Base-by-base conservation (phyloP, 2,329 filamentous ascomycete species). In the Fusarium tjaetaba region DNA sequence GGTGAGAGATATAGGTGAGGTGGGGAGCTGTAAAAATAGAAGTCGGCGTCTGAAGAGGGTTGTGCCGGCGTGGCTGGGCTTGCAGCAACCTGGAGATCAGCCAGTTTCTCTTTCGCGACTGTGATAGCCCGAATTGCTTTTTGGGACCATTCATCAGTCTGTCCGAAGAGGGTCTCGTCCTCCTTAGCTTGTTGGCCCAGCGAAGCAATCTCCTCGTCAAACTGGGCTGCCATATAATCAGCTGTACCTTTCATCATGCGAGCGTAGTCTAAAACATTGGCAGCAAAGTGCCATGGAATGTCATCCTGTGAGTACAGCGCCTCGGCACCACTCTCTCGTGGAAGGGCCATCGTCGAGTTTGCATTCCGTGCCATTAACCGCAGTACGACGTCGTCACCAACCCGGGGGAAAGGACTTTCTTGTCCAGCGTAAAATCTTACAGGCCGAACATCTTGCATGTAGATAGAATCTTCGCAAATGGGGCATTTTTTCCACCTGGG, bases 171-270 rank as follows among this genome's bases (percentile, higher is more conserved):
- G 39, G 96, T 85, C 82, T 98, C 94, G 79, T 99, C 96, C 81
- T 97, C 94, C 73, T 91, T 91, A 77, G 94, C 94, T 83, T 97
- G 94, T 70, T 87, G 87, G 68, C 90, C 85, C 30, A 99, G 85
- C 24, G 94, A 91, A 43, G 89, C 85, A 41, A 97, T 91, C 80
- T 98, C 96, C 42, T 89, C 85, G 71, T 97, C 91, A 76, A 92
- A 96, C 79, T 98, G 93, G 60, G 90, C 87, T 18, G 86, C 80
- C 92, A 99, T 96, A 80, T 99, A 99, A 39, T 93, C 91, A 77
- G 93, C 91, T 9, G 94, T 96, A 11, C 95, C 96, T 80, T 96
- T 97, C 94, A 99, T 97, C 62, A 98, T 92, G 43, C 95, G 91
- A 22, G 95, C 94, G 82, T 98, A 99, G 80, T 99, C 96, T 80